Percentiles rank a stretch among this genome's conserved stretches.
Evolutionary conservation across 768 basidiomycete species (phyloP).

Genomic region (Rhodotorula paludigena): DNA sequence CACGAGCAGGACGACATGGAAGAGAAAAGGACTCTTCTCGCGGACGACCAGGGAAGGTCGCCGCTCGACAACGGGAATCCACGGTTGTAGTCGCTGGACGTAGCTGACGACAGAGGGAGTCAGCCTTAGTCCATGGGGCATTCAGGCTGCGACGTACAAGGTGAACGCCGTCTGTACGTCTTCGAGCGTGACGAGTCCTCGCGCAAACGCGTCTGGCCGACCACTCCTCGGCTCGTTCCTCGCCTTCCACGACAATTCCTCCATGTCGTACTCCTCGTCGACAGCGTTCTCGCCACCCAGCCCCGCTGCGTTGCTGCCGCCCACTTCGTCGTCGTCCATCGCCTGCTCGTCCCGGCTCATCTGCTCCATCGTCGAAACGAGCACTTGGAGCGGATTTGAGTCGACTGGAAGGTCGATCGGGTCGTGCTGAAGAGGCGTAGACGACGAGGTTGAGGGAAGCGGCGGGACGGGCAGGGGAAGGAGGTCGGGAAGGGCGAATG

Average conservation of each 20-base stretch:
- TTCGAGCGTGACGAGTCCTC: slow-evolving; percentile 26
- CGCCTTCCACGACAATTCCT: slow-evolving; percentile 16
- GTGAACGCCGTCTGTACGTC: slow-evolving; percentile 27
- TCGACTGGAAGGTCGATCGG: slow-evolving; percentile 20
- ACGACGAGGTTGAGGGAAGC: background rate
- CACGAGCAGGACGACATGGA: slow-evolving; percentile 34
- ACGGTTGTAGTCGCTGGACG: slow-evolving; percentile 29
- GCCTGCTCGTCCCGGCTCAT: slow-evolving; percentile 19
- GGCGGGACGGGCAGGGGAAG: background rate
- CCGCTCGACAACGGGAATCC: slow-evolving; percentile 19
- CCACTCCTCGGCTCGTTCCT: slow-evolving; percentile 9
- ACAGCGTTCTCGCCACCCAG: background rate
- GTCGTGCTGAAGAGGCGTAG: background rate
- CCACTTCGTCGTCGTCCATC: slow-evolving; percentile 17
- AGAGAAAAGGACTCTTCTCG: slow-evolving; percentile 28
- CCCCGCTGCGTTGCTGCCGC: background rate
- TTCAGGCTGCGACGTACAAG: slow-evolving; percentile 1
- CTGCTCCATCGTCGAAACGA: slow-evolving; percentile 28
- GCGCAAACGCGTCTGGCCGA: slow-evolving; percentile 22
- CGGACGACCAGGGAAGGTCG: slow-evolving; percentile 12
- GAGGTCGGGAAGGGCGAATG: background rate
- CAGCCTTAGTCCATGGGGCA: too few species aligned
- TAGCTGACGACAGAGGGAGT: slow-evolving; percentile 12
- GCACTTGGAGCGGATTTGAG: slow-evolving; percentile 25
- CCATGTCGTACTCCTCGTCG: background rate